These are phyloP conservation scores for Kodamaea sagamina DNA, from an alignment of 805 yeast genomes.

Conservation along the genomic window DNA sequence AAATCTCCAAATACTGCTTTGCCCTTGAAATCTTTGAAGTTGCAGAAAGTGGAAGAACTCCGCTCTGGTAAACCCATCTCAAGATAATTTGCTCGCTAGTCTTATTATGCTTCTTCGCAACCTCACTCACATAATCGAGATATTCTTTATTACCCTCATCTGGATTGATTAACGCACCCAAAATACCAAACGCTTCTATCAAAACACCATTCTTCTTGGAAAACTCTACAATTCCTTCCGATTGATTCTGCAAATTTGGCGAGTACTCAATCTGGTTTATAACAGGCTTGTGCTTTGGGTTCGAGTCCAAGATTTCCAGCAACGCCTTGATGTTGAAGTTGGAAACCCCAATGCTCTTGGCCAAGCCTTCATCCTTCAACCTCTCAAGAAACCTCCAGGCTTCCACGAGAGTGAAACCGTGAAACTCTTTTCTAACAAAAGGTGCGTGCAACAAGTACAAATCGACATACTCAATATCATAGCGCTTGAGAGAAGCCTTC, in stretches of 20 bases:
- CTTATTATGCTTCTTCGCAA: constrained; percentile 56
- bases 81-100: constrained; percentile 68
- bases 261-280: constrained; percentile 26
- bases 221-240: constrained; percentile 19
- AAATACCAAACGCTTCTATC: constrained; percentile 24
- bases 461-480: constrained; percentile 51
- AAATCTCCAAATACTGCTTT: constrained; percentile 56
- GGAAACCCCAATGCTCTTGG: constrained; percentile 40
- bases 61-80: constrained; percentile 84
- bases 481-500: constrained; percentile 27
- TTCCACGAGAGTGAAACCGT: constrained; percentile 39
- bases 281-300: constrained; percentile 26
- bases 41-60: constrained; percentile 76
- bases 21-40: constrained; percentile 68
- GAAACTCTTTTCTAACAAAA: constrained; percentile 28
- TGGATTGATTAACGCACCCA: constrained; percentile 40
- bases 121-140: constrained; percentile 48
- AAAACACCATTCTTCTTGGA: constrained; percentile 16
- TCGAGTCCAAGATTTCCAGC: constrained; percentile 39
- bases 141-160: constrained; percentile 57
- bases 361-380: constrained; percentile 20
- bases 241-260: constrained; percentile 32
- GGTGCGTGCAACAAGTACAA: constrained; percentile 54
- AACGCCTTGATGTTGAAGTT: constrained; percentile 53
- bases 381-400: constrained; percentile 78